Evolutionary conservation across 1,284 basidiomycete genomes (phyloP), one percentile per base, ranked within the genome.

Genomic region (Naganishia cerealis): DNA sequence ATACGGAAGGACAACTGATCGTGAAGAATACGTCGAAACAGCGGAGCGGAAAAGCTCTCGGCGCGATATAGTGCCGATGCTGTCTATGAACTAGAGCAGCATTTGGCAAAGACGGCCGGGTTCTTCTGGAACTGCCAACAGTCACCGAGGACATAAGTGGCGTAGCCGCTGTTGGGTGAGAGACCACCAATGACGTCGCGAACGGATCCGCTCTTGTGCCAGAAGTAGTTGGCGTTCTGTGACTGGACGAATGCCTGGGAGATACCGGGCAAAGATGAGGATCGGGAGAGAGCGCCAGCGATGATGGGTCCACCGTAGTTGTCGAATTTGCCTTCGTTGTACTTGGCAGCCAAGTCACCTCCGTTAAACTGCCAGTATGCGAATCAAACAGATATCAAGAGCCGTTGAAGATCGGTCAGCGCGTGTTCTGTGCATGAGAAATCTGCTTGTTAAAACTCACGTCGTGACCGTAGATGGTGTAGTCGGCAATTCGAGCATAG

Each of bases 211-310:
- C n/a, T 53, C 59, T 63, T 63, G 59, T 63, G 59, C 59, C 59
- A 63, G 59, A 53, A 63, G 50, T 63, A 63, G 50, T 63, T 63
- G 48, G 50, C 50, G 50, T 63, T 63, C 59, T 63, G 59, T 21
- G 59, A n/a, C 50, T 63, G 59, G 38, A 63, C 59, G 10, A 63
- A 63, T 36, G 36, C 59, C n/a, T 63, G 9, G 50, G n/a, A 53
- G 13, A 0, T 1, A 26, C 50, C 59, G 38, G 59, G 59, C 12
- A 63, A 39, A 6, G 50, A 21, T 3, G 18, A 48, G n/a, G 59
- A 46, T 16, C 48, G 46, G 26, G 50, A 36, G 16, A 53, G 50
- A 1, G 59, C 59, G 29, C 48, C 46, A 38, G 50, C 59, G 29
- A 53, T 42, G 38, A 63, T 63, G 3, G 59, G 59, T 26, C 59